Percentiles rank a stretch among this genome's conserved stretches.
phyloP scores from a whole-genome alignment of 2,329 filamentous ascomycete species.

The Nigrograna mackinnonii region DNA sequence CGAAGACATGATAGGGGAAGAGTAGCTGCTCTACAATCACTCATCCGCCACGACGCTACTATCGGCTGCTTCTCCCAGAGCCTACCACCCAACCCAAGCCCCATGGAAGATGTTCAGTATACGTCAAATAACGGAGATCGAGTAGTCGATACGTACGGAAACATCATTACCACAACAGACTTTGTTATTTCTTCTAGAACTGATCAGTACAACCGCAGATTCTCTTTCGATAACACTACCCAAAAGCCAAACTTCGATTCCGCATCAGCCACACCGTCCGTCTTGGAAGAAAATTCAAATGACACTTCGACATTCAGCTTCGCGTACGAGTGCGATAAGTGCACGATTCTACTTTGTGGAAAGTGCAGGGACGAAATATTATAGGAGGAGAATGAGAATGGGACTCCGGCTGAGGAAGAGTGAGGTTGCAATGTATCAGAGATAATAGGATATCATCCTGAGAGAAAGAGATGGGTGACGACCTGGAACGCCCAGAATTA shows the following conservation, averaged over 20 bases:
- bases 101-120: too few species aligned
- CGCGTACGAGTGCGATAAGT: conserved; percentile 26
- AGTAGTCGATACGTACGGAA: conserved; percentile 22
- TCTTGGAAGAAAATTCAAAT: background rate
- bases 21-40: too few species aligned
- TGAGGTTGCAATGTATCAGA: too few species aligned
- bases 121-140: conserved; percentile 3
- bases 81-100: too few species aligned
- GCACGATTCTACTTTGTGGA: conserved; percentile 25
- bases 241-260: background rate
- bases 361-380: conserved; percentile 18
- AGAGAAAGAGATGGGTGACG: too few species aligned
- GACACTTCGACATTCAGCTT: conserved; percentile 17
- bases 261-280: background rate
- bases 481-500: too few species aligned
- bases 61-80: too few species aligned
- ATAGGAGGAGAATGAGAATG: conserved; percentile 3
- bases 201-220: background rate
- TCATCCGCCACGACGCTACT: too few species aligned
- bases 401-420: too few species aligned
- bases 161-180: conserved; percentile 12
- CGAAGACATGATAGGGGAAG: too few species aligned
- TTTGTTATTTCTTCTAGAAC: background rate
- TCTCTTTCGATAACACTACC: conserved; percentile 1
- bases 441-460: too few species aligned